Conservation (phyloP, 371 early-diverging fungal genomes). For the Actinomortierella ambigua region DNA sequence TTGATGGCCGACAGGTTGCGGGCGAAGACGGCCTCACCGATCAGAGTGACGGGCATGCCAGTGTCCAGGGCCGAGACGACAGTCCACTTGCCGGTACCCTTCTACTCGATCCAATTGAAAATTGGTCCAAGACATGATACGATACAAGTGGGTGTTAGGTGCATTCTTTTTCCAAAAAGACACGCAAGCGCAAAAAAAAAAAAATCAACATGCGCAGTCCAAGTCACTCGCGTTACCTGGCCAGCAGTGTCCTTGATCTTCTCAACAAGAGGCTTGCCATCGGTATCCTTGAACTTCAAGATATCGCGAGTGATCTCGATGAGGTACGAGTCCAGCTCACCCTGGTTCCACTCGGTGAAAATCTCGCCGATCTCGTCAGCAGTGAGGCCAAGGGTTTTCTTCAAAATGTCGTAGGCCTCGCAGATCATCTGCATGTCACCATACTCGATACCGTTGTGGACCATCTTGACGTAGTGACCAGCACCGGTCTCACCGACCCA, state of each 20-base stretch:
- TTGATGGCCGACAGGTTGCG: conserved; percentile 96
- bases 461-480: conserved; percentile 99
- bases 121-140: neutral
- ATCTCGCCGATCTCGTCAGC: conserved; percentile 90
- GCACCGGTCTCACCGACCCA: conserved; percentile 99
- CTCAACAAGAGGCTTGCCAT: conserved; percentile 88
- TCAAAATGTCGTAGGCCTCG: conserved; percentile 95
- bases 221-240: conserved; percentile 56
- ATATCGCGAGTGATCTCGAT: conserved; percentile 97
- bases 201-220: conserved; percentile 5
- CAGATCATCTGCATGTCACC: conserved; percentile 99
- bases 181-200: conserved; percentile 1
- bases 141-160: conserved; percentile 5
- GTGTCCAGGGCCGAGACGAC: conserved; percentile 93
- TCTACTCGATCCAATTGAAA: conserved; percentile 57
- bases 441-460: conserved; percentile 99
- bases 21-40: conserved; percentile 98
- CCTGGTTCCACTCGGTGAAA: conserved; percentile 95
- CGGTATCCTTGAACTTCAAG: conserved; percentile 87
- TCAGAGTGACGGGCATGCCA: conserved; percentile 94
- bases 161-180: conserved; percentile 1
- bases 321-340: conserved; percentile 95
- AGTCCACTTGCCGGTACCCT: conserved; percentile 99
- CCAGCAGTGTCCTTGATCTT: conserved; percentile 97
- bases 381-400: conserved; percentile 78